Evolutionary conservation across 345 rosid species (phyloP), one percentile per base, ranked within the genome.

Genomic region (Eucalyptus cloeziana): DNA sequence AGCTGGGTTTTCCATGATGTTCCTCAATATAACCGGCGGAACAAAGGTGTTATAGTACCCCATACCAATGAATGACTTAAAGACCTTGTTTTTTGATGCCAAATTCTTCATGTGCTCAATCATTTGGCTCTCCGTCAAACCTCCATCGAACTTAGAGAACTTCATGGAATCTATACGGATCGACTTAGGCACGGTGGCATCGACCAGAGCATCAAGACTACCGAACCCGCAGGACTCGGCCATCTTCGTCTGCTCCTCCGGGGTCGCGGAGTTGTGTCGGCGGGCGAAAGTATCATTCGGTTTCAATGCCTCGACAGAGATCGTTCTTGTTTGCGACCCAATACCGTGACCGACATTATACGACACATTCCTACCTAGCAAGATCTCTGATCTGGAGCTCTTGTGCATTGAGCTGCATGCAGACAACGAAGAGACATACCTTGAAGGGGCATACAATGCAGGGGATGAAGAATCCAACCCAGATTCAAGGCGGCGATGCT

Each of bases 181-280:
- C n/a, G 99, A 95, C 93, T 95, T 98, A n/a, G 99, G 99, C 47
- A 98, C 99, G 50, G 99, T 97, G 40, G 98, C 97, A 49, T 96
- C 97, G 85, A 97, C 90, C 44, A 98, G 94, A 1, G 97, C 89
- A 88, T 96, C 98, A 31, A 97, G 93, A 86, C 88, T 93, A 80
- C 91, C 94, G 89, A 96, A 97, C 5, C 99, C 99, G 91, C 96
- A 95, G 37, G 88, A 91, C 45, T 94, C 89, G 12, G 97, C 94
- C 98, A 98, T 98, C 49, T 93, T 96, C 86, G 93, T 43, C 90
- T 98, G 98, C 69, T 98, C 99, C 30, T 97, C 99, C 2, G 96
- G 97, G 76, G 97, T 96, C 5, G 98, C 97, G 1, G 99, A 98
- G 97, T 98, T 98, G 85, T 98, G 99, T 43, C 98, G 98, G 87